Conservation (phyloP, 106 monocot genomes). For the Acanthochlamys bracteata region DNA sequence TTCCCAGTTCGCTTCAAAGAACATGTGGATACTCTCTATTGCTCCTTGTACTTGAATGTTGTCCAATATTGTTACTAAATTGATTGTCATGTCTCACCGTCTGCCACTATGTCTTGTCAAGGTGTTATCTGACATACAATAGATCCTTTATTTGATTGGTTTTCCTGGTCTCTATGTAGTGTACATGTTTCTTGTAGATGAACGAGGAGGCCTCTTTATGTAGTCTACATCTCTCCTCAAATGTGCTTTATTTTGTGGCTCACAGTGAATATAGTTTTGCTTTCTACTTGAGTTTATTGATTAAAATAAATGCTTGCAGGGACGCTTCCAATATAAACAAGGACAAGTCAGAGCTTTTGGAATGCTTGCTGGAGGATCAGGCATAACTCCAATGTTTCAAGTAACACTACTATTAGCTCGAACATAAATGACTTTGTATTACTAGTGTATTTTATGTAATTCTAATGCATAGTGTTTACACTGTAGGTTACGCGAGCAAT, state of each 20-base stretch:
- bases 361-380: constrained; percentile 97
- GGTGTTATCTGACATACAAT: too few relatives aligned
- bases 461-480: background rate
- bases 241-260: background rate
- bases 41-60: too few relatives aligned
- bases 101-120: too few relatives aligned
- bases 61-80: too few relatives aligned
- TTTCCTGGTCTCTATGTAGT: too few relatives aligned
- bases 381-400: constrained; percentile 98
- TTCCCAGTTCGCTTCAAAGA: too few relatives aligned
- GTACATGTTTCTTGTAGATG: too few relatives aligned
- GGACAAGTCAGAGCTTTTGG: constrained; percentile 96
- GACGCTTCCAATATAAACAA: constrained; percentile 82
- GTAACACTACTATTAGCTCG: constrained; percentile 20
- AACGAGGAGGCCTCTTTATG: too few relatives aligned
- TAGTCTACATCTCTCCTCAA: too few relatives aligned
- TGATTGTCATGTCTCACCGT: too few relatives aligned
- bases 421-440: background rate
- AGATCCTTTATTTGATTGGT: too few relatives aligned
- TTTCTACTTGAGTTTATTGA: background rate
- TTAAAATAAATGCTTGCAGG: constrained; percentile 32
- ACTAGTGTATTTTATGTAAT: background rate
- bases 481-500: constrained; percentile 84
- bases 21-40: too few relatives aligned
- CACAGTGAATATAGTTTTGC: background rate